These are phyloP conservation scores for Pseudopediastrum boryanum DNA, from an alignment of 139 green algal species.

Conservation along the genomic window DNA sequence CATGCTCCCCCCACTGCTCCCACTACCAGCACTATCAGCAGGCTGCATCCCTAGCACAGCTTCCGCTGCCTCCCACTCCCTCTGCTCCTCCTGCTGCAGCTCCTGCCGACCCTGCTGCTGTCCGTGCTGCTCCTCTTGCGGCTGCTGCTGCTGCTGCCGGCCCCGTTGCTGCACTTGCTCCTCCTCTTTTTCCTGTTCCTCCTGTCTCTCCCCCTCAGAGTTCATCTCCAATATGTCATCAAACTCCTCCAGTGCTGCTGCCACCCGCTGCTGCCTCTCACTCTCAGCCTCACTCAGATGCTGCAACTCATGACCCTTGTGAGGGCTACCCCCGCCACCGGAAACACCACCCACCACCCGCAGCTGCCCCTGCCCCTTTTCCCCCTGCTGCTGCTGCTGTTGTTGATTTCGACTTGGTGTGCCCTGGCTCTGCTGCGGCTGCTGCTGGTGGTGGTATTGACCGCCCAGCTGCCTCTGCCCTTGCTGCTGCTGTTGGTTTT, in stretches of 20 bases:
- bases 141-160: conserved; percentile 6
- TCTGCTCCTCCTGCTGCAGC: too few relatives aligned
- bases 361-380: too few relatives aligned
- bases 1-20: background rate
- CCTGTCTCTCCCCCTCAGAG: background rate
- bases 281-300: background rate
- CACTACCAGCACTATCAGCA: background rate
- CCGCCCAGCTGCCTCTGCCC: too few relatives aligned
- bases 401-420: too few relatives aligned
- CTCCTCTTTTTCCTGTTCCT: background rate
- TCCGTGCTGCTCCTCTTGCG: background rate
- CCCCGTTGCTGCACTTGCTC: background rate
- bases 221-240: background rate
- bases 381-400: too few relatives aligned
- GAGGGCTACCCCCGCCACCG: too few relatives aligned
- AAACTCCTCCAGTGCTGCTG: background rate
- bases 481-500: too few relatives aligned
- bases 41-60: background rate
- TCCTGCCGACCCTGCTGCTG: background rate
- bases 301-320: background rate
- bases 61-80: background rate
- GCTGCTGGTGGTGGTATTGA: too few relatives aligned
- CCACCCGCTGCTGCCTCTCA: background rate
- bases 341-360: too few relatives aligned
- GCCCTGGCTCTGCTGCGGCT: too few relatives aligned